Percentiles rank a stretch among this genome's conserved stretches.
Conservation (phyloP, 129 eudicot species). For the Flaveria trinervia region DNA sequence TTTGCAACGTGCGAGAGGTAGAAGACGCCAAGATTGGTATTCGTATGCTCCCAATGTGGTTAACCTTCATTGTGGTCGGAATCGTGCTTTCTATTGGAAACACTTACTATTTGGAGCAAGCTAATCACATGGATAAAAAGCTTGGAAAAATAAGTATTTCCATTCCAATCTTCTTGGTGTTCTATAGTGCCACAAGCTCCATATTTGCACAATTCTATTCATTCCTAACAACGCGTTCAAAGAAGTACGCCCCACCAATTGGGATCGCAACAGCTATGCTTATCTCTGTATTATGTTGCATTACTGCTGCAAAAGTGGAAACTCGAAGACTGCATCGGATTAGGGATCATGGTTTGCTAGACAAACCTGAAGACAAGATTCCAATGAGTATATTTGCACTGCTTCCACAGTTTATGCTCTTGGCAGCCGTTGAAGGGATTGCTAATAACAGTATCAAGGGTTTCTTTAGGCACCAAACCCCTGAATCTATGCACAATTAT, state of each 20-base stretch:
- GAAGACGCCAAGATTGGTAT: slow-evolving; percentile 59
- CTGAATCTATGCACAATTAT: slow-evolving; percentile 36
- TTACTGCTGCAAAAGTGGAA: slow-evolving; percentile 61
- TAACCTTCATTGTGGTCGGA: slow-evolving; percentile 67
- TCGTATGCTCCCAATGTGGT: slow-evolving; percentile 68
- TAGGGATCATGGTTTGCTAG: slow-evolving; percentile 41
- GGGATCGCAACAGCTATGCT: slow-evolving; percentile 48
- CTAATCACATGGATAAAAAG: slow-evolving; percentile 34
- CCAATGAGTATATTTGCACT: slow-evolving; percentile 59
- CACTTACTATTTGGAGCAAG: slow-evolving; percentile 50
- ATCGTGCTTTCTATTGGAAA: slow-evolving; percentile 55
- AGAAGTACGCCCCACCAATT: slow-evolving; percentile 32
- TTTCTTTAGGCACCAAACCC: slow-evolving; percentile 46
- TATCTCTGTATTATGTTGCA: slow-evolving; percentile 53
- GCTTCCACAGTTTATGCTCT: slow-evolving; percentile 57
- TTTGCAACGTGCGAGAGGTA: slow-evolving; percentile 58
- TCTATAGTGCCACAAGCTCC: slow-evolving; percentile 22
- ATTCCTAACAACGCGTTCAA: slow-evolving; percentile 18
- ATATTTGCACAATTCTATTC: slow-evolving; percentile 28
- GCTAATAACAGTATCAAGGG: slow-evolving; percentile 24
- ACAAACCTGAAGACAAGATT: slow-evolving; percentile 50
- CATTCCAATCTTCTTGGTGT: slow-evolving; percentile 28
- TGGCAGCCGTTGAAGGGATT: slow-evolving; percentile 56
- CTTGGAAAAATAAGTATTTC: slow-evolving; percentile 35
- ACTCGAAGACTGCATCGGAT: slow-evolving; percentile 38